A percentile compares a stretch with the other conserved stretches of the same genome.
These are phyloP conservation scores for Suillus lakei DNA, from an alignment of 768 basidiomycete genomes.

Conservation along the genomic window DNA sequence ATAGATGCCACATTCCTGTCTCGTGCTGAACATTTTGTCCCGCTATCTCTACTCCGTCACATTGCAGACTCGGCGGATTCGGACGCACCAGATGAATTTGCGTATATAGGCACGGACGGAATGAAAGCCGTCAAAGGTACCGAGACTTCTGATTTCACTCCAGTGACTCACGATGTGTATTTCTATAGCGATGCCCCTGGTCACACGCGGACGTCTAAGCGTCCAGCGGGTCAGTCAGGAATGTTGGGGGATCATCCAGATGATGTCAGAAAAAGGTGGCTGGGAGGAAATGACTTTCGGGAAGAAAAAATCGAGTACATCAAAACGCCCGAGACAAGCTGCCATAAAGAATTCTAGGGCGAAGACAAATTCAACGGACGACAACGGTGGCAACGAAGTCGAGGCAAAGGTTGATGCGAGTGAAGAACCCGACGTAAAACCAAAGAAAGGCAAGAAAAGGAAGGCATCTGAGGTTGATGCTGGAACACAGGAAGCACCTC, in stretches of 20 bases:
- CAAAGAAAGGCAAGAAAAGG: slow-evolving; percentile 28
- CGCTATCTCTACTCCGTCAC: slow-evolving; percentile 72
- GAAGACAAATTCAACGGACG: slow-evolving; percentile 4
- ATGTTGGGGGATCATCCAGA: slow-evolving; percentile 66
- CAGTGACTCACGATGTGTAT: slow-evolving; percentile 17
- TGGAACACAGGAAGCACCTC: slow-evolving; percentile 18
- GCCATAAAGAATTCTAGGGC: slow-evolving; percentile 5
- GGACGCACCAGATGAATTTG: slow-evolving; percentile 55
- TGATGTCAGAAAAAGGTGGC: slow-evolving; percentile 74
- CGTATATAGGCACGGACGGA: slow-evolving; percentile 69
- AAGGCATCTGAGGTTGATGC: slow-evolving; percentile 14
- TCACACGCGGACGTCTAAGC: slow-evolving; percentile 82
- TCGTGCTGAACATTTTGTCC: slow-evolving; percentile 74
- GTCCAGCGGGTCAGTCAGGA: slow-evolving; percentile 77
- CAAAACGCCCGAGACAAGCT: slow-evolving; percentile 5
- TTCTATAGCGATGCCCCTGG: slow-evolving; percentile 70
- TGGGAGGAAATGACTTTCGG: slow-evolving; percentile 64
- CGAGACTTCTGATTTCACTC: slow-evolving; percentile 10
- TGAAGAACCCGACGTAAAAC: slow-evolving; percentile 2
- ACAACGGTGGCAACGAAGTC: neutral
- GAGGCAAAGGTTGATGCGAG: slow-evolving; percentile 13
- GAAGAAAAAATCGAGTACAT: slow-evolving; percentile 34
- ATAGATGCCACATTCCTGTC: slow-evolving; percentile 74
- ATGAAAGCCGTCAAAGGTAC: slow-evolving; percentile 67
- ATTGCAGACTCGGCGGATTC: slow-evolving; percentile 51